phyloP scores from a whole-genome alignment of 257 asterid genomes.

The Mitragyna speciosa region DNA sequence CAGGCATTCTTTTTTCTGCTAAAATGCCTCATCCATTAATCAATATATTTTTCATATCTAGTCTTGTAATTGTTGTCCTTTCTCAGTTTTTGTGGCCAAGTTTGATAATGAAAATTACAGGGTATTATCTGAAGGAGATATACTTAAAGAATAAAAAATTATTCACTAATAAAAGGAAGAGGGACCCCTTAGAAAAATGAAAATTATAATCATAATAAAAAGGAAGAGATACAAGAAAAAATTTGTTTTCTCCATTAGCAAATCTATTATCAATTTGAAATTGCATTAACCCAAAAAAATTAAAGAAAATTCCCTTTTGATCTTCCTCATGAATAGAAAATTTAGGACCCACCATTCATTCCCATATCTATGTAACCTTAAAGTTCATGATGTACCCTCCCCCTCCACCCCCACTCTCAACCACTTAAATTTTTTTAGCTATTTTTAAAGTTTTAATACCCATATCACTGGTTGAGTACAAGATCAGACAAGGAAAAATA shows the following conservation, averaged over 20 bases:
- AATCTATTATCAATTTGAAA: not conserved
- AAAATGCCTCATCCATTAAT: constrained; percentile 4
- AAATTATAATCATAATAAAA: not conserved
- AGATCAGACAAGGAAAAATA: not conserved
- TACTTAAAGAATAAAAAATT: not conserved
- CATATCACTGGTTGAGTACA: constrained; percentile 1
- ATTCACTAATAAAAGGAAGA: not conserved
- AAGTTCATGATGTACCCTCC: not conserved
- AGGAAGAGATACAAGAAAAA: not conserved
- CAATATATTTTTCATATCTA: not conserved
- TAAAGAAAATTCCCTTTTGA: not conserved
- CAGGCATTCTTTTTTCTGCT: not conserved
- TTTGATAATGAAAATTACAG: not conserved
- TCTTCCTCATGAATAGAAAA: not conserved
- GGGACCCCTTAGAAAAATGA: not conserved
- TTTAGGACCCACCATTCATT: not conserved
- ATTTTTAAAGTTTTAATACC: not conserved
- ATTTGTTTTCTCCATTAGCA: constrained; percentile 7
- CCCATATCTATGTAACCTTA: not conserved
- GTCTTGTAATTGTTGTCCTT: constrained; percentile 2
- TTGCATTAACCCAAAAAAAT: not conserved
- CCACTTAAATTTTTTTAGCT: not conserved
- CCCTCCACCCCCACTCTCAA: not conserved
- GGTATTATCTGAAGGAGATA: constrained; percentile 2
- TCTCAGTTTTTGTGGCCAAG: not conserved